These are phyloP conservation scores for Nakazawaea populi DNA, from an alignment of 805 yeast genomes.

Conservation along the genomic window DNA sequence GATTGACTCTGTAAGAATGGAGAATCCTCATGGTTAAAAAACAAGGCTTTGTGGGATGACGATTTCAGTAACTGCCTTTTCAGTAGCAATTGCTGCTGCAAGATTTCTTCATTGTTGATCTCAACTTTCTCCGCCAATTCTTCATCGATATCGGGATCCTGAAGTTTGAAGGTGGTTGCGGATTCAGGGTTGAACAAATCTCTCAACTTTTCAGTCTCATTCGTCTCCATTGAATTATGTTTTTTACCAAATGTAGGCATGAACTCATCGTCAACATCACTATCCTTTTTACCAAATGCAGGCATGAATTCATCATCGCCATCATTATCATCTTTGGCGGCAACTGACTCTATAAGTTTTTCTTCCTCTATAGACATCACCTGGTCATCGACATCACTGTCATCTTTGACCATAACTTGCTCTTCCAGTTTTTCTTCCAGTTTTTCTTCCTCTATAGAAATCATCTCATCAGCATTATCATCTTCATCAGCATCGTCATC, in stretches of 20 bases:
- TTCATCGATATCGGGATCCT: constrained; percentile 9
- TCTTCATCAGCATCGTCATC: constrained; percentile 17
- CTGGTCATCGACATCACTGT: constrained; percentile 11
- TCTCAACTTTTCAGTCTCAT: constrained; percentile 30
- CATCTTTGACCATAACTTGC: no score
- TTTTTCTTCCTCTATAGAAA: no score
- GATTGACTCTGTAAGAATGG: constrained; percentile 86
- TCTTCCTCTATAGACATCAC: constrained; percentile 6
- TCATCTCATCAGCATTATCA: constrained; percentile 15
- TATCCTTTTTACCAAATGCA: constrained; percentile 14
- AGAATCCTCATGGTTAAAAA: constrained; percentile 79
- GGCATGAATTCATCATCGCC: constrained; percentile 11
- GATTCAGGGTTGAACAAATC: constrained; percentile 27
- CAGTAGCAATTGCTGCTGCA: background rate
- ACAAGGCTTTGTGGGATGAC: constrained; percentile 38
- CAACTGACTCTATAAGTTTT: no score
- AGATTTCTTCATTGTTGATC: constrained; percentile 29
- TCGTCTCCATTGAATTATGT: constrained; percentile 7
- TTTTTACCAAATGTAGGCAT: constrained; percentile 29
- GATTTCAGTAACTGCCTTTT: background rate
- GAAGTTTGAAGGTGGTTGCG: constrained; percentile 17
- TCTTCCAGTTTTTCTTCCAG: no score
- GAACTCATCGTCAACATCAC: constrained; percentile 23
- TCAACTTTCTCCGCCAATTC: constrained; percentile 9
- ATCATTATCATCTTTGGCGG: background rate